These are phyloP conservation scores for Rubia yunnanensis DNA, from an alignment of 257 asterid species.

Conservation along the genomic window DNA sequence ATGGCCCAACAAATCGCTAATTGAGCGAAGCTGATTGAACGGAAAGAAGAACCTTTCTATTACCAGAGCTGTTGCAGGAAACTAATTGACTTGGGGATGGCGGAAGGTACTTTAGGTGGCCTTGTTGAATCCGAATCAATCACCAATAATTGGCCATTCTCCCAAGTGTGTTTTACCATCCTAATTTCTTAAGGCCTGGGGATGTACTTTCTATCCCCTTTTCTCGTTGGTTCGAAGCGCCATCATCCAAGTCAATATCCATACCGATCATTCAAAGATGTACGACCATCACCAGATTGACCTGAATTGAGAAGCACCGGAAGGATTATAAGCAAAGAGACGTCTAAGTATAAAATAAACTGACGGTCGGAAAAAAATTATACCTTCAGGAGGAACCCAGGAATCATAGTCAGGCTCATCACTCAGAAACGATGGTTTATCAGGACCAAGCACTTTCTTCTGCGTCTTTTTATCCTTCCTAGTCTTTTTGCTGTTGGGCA, in stretches of 20 bases:
- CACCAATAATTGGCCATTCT: neutral
- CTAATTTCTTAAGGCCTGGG: neutral
- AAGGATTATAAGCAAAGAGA: neutral
- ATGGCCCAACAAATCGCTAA: no score
- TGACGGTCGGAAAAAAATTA: neutral
- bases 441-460: constrained; percentile 67
- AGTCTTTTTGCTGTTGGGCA: constrained; percentile 20
- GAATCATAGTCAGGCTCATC: constrained; percentile 39
- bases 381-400: constrained; percentile 99
- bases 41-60: no score
- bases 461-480: constrained; percentile 43
- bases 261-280: constrained; percentile 74
- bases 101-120: no score
- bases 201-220: neutral
- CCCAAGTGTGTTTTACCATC: neutral
- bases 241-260: constrained; percentile 43
- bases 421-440: constrained; percentile 53
- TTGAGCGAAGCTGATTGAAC: no score
- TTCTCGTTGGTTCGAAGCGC: neutral
- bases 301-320: constrained; percentile 36
- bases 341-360: neutral
- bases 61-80: no score
- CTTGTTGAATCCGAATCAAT: neutral
- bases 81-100: no score
- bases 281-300: constrained; percentile 95